Percentiles rank a stretch among this genome's conserved stretches.
phyloP scores from a whole-genome alignment of 179 eudicot genomes.

The Heliamphora pulchella region DNA sequence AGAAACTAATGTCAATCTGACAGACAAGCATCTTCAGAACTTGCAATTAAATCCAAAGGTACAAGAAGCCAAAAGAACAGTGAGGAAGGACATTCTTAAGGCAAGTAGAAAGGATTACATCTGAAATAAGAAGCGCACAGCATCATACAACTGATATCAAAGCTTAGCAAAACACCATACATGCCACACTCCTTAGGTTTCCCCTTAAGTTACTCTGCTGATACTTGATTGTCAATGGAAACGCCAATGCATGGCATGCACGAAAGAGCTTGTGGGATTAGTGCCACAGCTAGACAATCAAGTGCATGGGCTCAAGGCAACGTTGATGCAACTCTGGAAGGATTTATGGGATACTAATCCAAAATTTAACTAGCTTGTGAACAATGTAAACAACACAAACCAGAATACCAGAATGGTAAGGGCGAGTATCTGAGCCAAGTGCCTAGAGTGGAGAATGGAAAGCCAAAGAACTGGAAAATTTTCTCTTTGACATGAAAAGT shows the following conservation, averaged over 20 bases:
- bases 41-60: no score
- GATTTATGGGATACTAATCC: no score
- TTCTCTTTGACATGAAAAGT: no score
- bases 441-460: no score
- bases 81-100: neutral
- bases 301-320: neutral
- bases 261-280: neutral
- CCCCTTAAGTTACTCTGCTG: neutral
- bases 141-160: neutral
- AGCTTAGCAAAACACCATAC: neutral
- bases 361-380: neutral
- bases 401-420: neutral
- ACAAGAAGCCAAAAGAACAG: conserved; percentile 5
- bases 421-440: neutral
- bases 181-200: neutral
- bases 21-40: neutral
- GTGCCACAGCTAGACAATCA: neutral
- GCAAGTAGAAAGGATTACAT: neutral
- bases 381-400: neutral
- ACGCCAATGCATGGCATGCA: neutral
- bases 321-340: no score
- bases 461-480: no score
- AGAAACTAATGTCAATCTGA: neutral
- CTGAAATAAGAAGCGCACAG: neutral
- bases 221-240: neutral